Percentiles rank a stretch among this genome's conserved stretches.
phyloP scores from a whole-genome alignment of 164 flowering plant genomes.

The Aristolochia fimbriata region DNA sequence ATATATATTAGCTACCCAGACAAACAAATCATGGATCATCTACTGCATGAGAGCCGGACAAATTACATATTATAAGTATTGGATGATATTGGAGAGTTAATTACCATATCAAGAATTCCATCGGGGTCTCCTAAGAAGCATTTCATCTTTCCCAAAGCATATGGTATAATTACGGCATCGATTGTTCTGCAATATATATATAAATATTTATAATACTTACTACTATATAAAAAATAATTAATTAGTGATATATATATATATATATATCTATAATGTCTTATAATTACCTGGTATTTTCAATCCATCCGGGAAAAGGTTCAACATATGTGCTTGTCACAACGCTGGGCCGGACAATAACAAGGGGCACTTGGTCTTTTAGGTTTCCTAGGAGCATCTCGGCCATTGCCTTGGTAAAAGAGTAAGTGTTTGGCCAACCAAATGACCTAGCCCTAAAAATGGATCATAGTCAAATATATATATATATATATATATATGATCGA shows the following conservation, averaged over 20 bases:
- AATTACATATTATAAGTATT: too few species aligned
- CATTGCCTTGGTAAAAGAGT: slow-evolving; percentile 36
- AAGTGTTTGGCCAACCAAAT: slow-evolving; percentile 54
- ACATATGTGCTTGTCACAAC: slow-evolving; percentile 29
- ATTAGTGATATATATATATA: too few species aligned
- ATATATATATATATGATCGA: background rate
- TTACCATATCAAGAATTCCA: too few species aligned
- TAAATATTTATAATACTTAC: background rate
- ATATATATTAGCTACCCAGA: too few species aligned
- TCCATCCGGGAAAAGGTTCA: slow-evolving; percentile 47
- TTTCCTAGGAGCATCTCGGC: slow-evolving; percentile 36
- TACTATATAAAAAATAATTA: too few species aligned
- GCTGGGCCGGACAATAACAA: slow-evolving; percentile 31
- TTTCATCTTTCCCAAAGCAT: background rate
- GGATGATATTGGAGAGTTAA: too few species aligned
- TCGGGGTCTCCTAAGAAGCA: background rate
- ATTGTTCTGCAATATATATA: background rate
- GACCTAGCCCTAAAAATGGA: too few species aligned
- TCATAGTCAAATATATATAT: slow-evolving; percentile 7
- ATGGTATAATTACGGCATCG: background rate
- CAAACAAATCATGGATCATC: too few species aligned
- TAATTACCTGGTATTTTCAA: slow-evolving; percentile 42
- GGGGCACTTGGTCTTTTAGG: slow-evolving; percentile 17
- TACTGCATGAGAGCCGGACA: too few species aligned
- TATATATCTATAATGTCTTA: background rate